Evolutionary conservation across 768 basidiomycete genomes (phyloP).

Genomic region (Tricholoma flavovirens): DNA sequence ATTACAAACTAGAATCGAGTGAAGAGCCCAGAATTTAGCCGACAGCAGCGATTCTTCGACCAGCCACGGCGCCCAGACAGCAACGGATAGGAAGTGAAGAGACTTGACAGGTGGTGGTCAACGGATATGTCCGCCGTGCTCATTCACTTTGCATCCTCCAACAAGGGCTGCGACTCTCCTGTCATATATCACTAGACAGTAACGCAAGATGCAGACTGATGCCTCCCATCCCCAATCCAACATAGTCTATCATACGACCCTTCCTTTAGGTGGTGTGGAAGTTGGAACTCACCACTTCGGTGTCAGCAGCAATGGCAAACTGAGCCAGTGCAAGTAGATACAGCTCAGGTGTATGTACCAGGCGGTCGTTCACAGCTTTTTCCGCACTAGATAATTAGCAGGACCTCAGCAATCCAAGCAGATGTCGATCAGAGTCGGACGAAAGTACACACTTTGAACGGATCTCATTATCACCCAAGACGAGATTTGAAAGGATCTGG

Average conservation of each 20-base stretch:
- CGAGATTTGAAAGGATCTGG: slow-evolving; percentile 80
- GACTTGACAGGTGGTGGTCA: too few relatives aligned
- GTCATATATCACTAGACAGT: too few relatives aligned
- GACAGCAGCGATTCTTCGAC: too few relatives aligned
- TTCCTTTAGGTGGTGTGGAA: neutral
- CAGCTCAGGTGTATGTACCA: slow-evolving; percentile 72
- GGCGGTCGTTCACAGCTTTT: slow-evolving; percentile 73
- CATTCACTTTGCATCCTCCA: too few relatives aligned
- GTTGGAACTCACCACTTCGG: slow-evolving; percentile 62
- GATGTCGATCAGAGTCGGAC: slow-evolving; percentile 1
- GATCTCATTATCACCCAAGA: slow-evolving; percentile 79
- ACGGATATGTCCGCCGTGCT: too few relatives aligned
- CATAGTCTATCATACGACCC: neutral
- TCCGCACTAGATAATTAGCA: slow-evolving; percentile 48
- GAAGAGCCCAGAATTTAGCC: too few relatives aligned
- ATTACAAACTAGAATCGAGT: too few relatives aligned
- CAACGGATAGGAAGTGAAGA: too few relatives aligned
- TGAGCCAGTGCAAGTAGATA: slow-evolving; percentile 76
- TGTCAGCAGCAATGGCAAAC: slow-evolving; percentile 71
- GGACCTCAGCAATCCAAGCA: neutral
- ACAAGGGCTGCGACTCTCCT: too few relatives aligned
- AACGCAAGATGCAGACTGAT: too few relatives aligned
- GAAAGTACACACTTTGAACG: slow-evolving; percentile 50
- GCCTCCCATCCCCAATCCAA: too few relatives aligned
- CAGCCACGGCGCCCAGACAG: too few relatives aligned